Evolutionary conservation across 2,329 filamentous ascomycete species (phyloP).

Genomic region (Seiridium cupressi): DNA sequence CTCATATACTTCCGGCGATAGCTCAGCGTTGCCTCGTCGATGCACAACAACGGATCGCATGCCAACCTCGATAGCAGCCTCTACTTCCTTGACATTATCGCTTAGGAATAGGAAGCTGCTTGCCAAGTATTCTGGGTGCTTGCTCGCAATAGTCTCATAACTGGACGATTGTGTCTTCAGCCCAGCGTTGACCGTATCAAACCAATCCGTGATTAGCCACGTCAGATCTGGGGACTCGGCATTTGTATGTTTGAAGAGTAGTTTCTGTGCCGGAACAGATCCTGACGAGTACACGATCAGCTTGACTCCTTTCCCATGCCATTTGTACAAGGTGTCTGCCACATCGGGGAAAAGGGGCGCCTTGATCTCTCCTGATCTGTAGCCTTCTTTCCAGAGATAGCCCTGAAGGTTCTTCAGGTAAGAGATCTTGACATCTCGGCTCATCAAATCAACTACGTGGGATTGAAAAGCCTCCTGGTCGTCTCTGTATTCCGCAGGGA

Average conservation of each 20-base stretch:
- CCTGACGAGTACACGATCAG: conserved; percentile 82
- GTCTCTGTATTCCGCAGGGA: conserved; percentile 62
- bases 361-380: conserved; percentile 65
- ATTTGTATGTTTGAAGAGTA: conserved; percentile 70
- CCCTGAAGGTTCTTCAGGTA: conserved; percentile 81
- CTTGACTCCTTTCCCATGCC: conserved; percentile 52
- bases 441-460: conserved; percentile 70
- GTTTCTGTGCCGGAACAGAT: conserved; percentile 76
- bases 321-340: conserved; percentile 57
- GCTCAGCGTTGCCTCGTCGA: conserved; percentile 68
- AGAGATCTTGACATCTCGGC: conserved; percentile 69
- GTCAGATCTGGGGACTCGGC: conserved; percentile 58
- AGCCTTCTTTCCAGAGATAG: conserved; percentile 75
- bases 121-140: conserved; percentile 42
- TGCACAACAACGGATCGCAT: conserved; percentile 62
- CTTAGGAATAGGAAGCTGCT: conserved; percentile 73
- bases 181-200: conserved; percentile 80
- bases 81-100: conserved; percentile 72
- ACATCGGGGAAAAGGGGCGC: conserved; percentile 77
- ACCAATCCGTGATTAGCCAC: conserved; percentile 62
- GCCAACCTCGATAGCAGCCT: conserved; percentile 60
- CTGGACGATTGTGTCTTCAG: conserved; percentile 66
- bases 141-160: conserved; percentile 62
- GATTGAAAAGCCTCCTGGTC: conserved; percentile 59
- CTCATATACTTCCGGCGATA: conserved; percentile 48